These are phyloP conservation scores for Spatholobus suberectus DNA, from an alignment of 306 rosid genomes.

Conservation along the genomic window DNA sequence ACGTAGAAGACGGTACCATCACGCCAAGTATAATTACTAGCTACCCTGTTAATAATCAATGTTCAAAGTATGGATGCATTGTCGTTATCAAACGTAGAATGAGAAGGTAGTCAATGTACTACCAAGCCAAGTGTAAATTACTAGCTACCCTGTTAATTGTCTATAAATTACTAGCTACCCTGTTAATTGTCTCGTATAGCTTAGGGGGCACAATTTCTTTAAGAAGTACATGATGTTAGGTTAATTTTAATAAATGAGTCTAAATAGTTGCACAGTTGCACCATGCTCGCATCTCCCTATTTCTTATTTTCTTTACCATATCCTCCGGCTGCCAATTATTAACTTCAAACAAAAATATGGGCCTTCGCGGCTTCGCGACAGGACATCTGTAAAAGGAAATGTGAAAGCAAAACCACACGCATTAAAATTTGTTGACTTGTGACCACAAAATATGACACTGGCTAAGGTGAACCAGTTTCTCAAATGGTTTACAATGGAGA, in stretches of 20 bases:
- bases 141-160: not conserved
- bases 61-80: not conserved
- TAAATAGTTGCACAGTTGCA: not conserved
- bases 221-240: not conserved
- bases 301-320: not conserved
- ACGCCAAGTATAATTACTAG: not conserved
- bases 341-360: too few relatives aligned
- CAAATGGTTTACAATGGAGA: too few relatives aligned
- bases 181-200: not conserved
- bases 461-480: too few relatives aligned
- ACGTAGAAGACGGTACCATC: not conserved
- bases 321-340: not conserved
- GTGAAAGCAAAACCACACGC: not conserved
- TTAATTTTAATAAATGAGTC: conserved; percentile 12
- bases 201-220: not conserved
- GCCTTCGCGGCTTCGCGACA: too few relatives aligned
- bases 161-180: not conserved
- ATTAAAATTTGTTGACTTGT: not conserved
- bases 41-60: not conserved
- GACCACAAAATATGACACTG: not conserved
- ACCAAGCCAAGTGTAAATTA: not conserved
- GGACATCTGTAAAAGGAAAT: not conserved
- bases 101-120: not conserved
- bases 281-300: not conserved
- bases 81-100: not conserved